phyloP scores from a whole-genome alignment of 164 flowering plant genomes.

The Taxillus chinensis region DNA sequence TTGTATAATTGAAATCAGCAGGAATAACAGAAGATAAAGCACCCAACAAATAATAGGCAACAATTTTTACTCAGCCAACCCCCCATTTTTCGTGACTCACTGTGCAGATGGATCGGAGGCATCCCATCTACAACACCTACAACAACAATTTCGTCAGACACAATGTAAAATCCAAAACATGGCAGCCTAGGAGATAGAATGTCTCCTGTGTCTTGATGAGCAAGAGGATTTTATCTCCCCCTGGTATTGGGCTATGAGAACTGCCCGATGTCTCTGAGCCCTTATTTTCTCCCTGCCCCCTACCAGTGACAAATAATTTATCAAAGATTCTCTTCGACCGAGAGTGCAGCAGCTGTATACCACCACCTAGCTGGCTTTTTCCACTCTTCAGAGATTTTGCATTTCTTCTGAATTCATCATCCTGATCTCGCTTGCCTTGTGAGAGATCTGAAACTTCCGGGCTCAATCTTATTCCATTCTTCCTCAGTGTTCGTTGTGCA shows the following conservation, averaged over 20 bases:
- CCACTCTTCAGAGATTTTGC: constrained; percentile 34
- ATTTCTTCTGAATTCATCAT: constrained; percentile 24
- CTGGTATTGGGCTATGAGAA: constrained; percentile 65
- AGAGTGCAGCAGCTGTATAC: constrained; percentile 45
- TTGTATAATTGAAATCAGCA: background rate
- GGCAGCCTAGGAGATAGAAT: constrained; percentile 49
- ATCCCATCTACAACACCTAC: constrained; percentile 1
- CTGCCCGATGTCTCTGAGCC: constrained; percentile 72
- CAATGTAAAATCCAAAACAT: background rate
- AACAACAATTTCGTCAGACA: background rate
- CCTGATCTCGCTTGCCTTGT: constrained; percentile 33
- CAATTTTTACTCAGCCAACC: background rate
- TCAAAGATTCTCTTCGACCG: constrained; percentile 80
- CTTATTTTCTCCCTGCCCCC: constrained; percentile 40
- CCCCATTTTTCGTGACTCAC: background rate
- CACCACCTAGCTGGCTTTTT: constrained; percentile 33
- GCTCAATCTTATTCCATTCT: constrained; percentile 30
- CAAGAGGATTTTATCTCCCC: constrained; percentile 45
- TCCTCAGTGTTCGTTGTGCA: constrained; percentile 29
- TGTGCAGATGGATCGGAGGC: background rate
- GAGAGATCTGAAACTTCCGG: constrained; percentile 25
- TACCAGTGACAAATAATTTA: constrained; percentile 51
- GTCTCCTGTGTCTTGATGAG: constrained; percentile 57
- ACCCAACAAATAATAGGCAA: background rate
- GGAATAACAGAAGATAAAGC: background rate